These are phyloP conservation scores for Solanum aculeatissimum DNA, from an alignment of 305 asterid genomes.

Conservation along the genomic window DNA sequence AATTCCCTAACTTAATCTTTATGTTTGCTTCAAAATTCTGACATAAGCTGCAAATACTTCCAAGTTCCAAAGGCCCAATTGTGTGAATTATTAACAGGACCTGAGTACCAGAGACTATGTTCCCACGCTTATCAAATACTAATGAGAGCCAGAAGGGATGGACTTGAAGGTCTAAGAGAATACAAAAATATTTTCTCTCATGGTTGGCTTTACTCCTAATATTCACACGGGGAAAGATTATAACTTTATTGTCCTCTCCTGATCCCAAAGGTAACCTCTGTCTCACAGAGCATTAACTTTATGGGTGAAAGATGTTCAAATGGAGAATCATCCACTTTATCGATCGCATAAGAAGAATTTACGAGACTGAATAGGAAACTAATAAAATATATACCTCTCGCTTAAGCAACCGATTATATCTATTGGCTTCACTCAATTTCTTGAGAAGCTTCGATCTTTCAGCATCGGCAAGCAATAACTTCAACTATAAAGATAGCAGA, in stretches of 20 bases:
- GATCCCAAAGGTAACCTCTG: not conserved
- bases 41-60: not conserved
- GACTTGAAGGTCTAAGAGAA: not conserved
- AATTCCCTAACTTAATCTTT: not conserved
- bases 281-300: not conserved
- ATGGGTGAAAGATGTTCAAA: not conserved
- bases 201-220: not conserved
- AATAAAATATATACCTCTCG: slow-evolving; percentile 54
- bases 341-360: not conserved
- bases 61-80: not conserved
- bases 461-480: slow-evolving; percentile 55
- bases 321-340: not conserved
- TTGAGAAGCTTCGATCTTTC: slow-evolving; percentile 59
- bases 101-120: not conserved
- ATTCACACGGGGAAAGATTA: not conserved
- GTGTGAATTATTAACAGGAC: not conserved
- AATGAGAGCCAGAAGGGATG: not conserved
- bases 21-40: not conserved
- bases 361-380: not conserved
- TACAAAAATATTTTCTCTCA: not conserved
- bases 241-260: not conserved
- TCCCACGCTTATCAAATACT: not conserved
- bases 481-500: slow-evolving; percentile 37
- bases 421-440: slow-evolving; percentile 93
- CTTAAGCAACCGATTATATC: slow-evolving; percentile 63